Evolutionary conservation across 306 rosid species (phyloP).

Genomic region (Pyrus betulifolia): DNA sequence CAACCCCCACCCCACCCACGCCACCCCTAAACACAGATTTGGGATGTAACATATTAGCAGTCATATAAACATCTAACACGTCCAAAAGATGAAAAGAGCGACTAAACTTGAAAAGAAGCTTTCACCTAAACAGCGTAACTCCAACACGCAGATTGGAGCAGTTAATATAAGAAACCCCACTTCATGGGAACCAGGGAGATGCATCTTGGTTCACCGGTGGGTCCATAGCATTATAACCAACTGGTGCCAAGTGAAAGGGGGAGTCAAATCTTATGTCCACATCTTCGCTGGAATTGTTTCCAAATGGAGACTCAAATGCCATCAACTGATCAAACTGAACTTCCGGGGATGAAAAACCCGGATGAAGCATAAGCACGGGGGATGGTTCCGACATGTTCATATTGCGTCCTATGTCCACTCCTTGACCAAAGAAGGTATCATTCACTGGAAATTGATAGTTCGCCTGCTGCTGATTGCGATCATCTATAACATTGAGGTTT

Average conservation of each 20-base stretch:
- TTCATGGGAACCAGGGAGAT: constrained; percentile 40
- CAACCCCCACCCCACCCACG: not conserved
- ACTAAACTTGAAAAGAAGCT: not conserved
- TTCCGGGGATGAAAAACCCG: constrained; percentile 14
- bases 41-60: not conserved
- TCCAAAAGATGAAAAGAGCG: not conserved
- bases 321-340: constrained; percentile 25
- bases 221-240: constrained; percentile 17
- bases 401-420: constrained; percentile 13
- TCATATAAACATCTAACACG: not conserved
- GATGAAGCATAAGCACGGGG: constrained; percentile 10
- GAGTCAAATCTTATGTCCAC: constrained; percentile 28
- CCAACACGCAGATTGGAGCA: not conserved
- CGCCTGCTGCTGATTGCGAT: constrained; percentile 11
- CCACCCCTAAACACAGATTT: not conserved
- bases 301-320: constrained; percentile 34
- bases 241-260: constrained; percentile 24
- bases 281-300: constrained; percentile 8
- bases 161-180: constrained; percentile 1
- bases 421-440: constrained; percentile 19
- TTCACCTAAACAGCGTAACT: not conserved
- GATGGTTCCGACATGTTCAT: constrained; percentile 3
- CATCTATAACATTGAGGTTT: not conserved
- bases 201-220: constrained; percentile 33
- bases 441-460: constrained; percentile 23